Conservation (phyloP, 352 stramenopile genomes). For the Phytophthora tubulina region DNA sequence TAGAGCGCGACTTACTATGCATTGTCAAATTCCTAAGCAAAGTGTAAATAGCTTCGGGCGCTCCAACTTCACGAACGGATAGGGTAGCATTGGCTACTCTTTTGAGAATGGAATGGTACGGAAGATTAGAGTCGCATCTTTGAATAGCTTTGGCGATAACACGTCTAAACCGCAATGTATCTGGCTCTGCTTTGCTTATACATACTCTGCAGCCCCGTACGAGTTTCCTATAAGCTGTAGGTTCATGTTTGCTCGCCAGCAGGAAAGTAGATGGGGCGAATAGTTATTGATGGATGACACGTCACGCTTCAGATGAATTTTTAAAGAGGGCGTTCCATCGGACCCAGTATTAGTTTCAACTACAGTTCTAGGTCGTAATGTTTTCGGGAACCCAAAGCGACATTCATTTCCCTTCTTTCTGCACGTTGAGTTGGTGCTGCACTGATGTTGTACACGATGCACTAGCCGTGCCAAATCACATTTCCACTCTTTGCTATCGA, state of each 20-base stretch:
- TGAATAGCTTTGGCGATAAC: slow-evolving; percentile 24
- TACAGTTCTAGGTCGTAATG: neutral
- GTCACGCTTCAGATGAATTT: slow-evolving; percentile 3
- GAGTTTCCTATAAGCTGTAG: slow-evolving; percentile 34
- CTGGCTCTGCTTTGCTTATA: slow-evolving; percentile 24
- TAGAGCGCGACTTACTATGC: slow-evolving; percentile 9
- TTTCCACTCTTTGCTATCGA: neutral
- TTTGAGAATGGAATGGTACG: slow-evolving; percentile 11
- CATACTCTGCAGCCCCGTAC: slow-evolving; percentile 34
- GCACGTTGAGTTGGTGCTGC: neutral
- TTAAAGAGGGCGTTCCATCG: slow-evolving; percentile 7
- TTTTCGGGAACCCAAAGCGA: slow-evolving; percentile 7
- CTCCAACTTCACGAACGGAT: slow-evolving; percentile 5
- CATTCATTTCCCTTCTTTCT: neutral
- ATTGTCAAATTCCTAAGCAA: slow-evolving; percentile 7
- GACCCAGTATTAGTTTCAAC: neutral
- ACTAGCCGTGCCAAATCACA: neutral
- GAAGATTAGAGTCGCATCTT: slow-evolving; percentile 1
- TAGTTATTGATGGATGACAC: slow-evolving; percentile 21
- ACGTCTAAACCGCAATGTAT: slow-evolving; percentile 10
- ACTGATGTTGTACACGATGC: neutral
- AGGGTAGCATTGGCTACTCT: neutral
- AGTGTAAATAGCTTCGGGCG: slow-evolving; percentile 2
- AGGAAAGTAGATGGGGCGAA: slow-evolving; percentile 2
- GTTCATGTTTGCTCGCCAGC: slow-evolving; percentile 28